phyloP scores from a whole-genome alignment of 2,329 filamentous ascomycete genomes.

The Drechslerella dactyloides region DNA sequence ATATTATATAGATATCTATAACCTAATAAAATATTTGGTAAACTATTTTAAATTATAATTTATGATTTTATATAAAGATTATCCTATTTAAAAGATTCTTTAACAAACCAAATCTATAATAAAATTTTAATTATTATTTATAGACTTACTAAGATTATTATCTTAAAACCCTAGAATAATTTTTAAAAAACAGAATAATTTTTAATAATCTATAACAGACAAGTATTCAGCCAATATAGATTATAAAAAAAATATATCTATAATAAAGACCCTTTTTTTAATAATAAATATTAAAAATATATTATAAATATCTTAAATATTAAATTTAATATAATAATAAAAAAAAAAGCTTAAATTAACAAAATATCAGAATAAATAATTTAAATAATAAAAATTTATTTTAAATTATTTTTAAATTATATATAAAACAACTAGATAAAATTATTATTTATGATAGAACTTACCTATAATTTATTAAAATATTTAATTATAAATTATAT shows the following conservation, averaged over 20 bases:
- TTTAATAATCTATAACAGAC: neutral
- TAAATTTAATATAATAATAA: neutral
- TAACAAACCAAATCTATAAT: neutral
- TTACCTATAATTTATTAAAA: neutral
- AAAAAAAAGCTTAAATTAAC: neutral
- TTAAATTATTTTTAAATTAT: neutral
- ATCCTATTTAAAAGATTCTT: neutral
- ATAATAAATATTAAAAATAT: neutral
- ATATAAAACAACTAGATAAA: neutral
- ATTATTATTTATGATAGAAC: neutral
- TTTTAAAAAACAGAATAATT: neutral
- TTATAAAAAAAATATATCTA: slow-evolving; percentile 2
- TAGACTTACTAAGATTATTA: neutral
- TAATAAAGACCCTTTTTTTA: neutral
- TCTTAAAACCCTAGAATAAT: neutral
- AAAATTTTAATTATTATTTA: neutral
- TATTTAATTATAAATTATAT: neutral
- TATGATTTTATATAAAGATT: neutral
- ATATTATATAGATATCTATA: neutral
- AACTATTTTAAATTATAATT: slow-evolving; percentile 2
- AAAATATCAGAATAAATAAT: neutral
- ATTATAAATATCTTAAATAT: slow-evolving; percentile 1
- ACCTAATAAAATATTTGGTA: neutral
- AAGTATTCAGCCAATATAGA: neutral
- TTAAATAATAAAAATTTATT: neutral